Evolutionary conservation across 257 asterid genomes (phyloP).

Genomic region (Nicotiana tabacum): DNA sequence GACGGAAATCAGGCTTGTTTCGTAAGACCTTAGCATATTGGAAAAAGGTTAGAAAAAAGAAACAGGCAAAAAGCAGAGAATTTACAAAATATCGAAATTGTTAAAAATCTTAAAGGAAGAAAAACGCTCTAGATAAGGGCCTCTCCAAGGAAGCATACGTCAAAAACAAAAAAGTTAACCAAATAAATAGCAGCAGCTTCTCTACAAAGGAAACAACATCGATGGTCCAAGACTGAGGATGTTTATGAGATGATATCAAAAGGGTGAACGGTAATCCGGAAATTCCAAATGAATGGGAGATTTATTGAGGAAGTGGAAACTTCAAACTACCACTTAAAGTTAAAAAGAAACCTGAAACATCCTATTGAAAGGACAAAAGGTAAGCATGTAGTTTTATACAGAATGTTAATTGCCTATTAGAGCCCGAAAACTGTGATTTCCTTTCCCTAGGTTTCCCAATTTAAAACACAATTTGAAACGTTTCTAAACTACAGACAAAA

Average conservation of each 20-base stretch:
- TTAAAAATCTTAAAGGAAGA: neutral
- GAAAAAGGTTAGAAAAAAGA: neutral
- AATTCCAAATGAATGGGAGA: neutral
- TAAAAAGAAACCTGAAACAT: neutral
- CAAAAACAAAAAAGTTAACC: neutral
- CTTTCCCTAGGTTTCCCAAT: neutral
- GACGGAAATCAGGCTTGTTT: slow-evolving; percentile 94
- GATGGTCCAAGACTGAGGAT: neutral
- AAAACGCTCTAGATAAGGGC: neutral
- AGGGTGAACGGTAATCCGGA: neutral
- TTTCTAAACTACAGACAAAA: neutral
- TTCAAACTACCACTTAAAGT: neutral
- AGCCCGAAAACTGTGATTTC: neutral
- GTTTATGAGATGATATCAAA: neutral
- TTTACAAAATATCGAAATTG: neutral
- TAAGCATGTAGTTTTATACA: neutral
- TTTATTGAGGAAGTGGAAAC: neutral
- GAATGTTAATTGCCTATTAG: neutral
- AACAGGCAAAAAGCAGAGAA: neutral
- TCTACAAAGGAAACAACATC: neutral
- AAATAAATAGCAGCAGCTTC: neutral
- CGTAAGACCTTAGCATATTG: slow-evolving; percentile 49
- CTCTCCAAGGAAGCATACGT: neutral
- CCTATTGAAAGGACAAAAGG: neutral
- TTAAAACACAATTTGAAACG: neutral